A percentile compares a stretch with the other conserved stretches of the same genome.
Evolutionary conservation across 257 asterid genomes (phyloP).

Genomic region (Osmanthus fragrans): DNA sequence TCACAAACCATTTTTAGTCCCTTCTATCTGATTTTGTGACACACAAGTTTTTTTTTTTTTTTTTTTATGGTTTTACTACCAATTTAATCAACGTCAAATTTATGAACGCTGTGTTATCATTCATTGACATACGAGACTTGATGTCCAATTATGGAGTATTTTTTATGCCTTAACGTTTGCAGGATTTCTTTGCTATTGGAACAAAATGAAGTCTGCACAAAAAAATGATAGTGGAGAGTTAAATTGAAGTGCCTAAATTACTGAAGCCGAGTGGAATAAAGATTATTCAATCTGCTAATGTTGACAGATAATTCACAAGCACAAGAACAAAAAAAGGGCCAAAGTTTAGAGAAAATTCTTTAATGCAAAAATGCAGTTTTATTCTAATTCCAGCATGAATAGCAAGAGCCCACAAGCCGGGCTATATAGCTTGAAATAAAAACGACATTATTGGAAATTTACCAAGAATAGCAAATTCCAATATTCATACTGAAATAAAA

Average conservation of each 20-base stretch:
- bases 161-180: neutral
- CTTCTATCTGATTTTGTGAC: neutral
- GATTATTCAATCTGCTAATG: too few species aligned
- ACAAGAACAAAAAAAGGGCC: too few species aligned
- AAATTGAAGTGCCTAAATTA: neutral
- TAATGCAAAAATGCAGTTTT: too few species aligned
- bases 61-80: neutral
- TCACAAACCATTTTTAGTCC: constrained; percentile 51
- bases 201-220: constrained; percentile 17
- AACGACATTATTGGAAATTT: too few species aligned
- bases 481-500: too few species aligned
- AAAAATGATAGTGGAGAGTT: neutral
- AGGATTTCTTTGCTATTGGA: neutral
- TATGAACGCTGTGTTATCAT: neutral
- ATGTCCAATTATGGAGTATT: neutral
- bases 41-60: neutral
- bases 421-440: too few species aligned
- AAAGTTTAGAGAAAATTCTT: too few species aligned
- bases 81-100: constrained; percentile 1
- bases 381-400: too few species aligned
- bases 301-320: too few species aligned
- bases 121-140: neutral
- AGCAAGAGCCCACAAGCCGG: too few species aligned
- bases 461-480: too few species aligned
- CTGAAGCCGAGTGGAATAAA: too few species aligned